Evolutionary conservation across 352 stramenopile species (phyloP).

Genomic region (Phytophthora pinifolia): DNA sequence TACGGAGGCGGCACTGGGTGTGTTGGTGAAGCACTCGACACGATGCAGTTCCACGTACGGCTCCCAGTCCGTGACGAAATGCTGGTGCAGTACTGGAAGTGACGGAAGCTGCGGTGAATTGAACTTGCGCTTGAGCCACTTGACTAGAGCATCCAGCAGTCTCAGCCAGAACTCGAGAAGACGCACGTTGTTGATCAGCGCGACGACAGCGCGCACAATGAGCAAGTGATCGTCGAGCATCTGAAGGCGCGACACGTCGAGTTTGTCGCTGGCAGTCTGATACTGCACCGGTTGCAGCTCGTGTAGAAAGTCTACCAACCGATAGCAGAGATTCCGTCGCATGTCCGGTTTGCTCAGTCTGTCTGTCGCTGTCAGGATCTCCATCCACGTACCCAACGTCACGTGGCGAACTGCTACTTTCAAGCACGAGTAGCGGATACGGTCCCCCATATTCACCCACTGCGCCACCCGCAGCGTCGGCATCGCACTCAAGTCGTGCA

Average conservation of each 20-base stretch:
- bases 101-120: conserved; percentile 23
- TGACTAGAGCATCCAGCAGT: conserved; percentile 37
- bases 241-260: conserved; percentile 34
- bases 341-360: conserved; percentile 18
- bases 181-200: conserved; percentile 38
- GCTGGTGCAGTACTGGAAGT: conserved; percentile 39
- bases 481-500: conserved; percentile 29
- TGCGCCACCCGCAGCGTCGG: conserved; percentile 39
- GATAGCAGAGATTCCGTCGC: conserved; percentile 28
- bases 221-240: conserved; percentile 40
- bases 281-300: conserved; percentile 26
- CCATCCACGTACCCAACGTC: conserved; percentile 45
- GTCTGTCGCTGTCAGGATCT: conserved; percentile 30
- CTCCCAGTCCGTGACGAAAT: conserved; percentile 37
- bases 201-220: conserved; percentile 35
- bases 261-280: conserved; percentile 29
- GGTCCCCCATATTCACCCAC: conserved; percentile 43
- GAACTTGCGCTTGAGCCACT: conserved; percentile 37
- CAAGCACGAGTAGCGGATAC: conserved; percentile 39
- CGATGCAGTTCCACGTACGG: conserved; percentile 24
- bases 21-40: conserved; percentile 29
- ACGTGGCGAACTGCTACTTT: conserved; percentile 24
- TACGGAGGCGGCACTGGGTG: conserved; percentile 7
- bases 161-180: conserved; percentile 41
- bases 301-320: conserved; percentile 38